Percentiles rank a stretch among this genome's conserved stretches.
These are phyloP conservation scores for Paracoccidioides brasiliensis DNA, from an alignment of 2,329 filamentous ascomycete species.

Conservation along the genomic window DNA sequence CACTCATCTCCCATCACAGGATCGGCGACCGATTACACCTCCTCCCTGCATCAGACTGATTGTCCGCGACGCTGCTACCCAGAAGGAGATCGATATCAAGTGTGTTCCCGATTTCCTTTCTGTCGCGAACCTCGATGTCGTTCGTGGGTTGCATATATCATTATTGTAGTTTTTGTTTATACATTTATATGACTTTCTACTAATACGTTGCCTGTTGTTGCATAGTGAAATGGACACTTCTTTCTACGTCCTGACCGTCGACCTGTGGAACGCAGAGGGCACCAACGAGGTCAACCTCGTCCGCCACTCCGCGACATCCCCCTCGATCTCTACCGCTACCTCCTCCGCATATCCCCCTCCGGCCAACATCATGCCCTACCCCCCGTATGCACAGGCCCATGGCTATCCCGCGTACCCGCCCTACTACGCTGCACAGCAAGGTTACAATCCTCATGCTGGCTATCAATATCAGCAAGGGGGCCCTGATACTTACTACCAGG, in stretches of 20 bases:
- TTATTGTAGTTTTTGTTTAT: background rate
- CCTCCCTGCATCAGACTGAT: slow-evolving; percentile 81
- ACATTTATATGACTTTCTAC: background rate
- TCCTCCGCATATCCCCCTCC: slow-evolving; percentile 58
- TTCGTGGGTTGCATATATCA: background rate
- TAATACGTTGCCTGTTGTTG: slow-evolving; percentile 9
- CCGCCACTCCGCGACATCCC: slow-evolving; percentile 50
- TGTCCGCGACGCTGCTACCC: slow-evolving; percentile 59
- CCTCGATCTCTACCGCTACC: slow-evolving; percentile 70
- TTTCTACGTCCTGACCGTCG: slow-evolving; percentile 56
- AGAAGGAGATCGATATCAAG: slow-evolving; percentile 74
- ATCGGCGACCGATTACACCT: slow-evolving; percentile 88
- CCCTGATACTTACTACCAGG: slow-evolving; percentile 20
- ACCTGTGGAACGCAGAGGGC: slow-evolving; percentile 52
- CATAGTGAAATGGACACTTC: slow-evolving; percentile 54
- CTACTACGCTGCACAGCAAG: slow-evolving; percentile 21
- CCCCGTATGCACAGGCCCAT: slow-evolving; percentile 25
- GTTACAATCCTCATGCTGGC: slow-evolving; percentile 18
- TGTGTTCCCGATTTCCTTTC: slow-evolving; percentile 31
- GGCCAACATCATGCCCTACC: slow-evolving; percentile 25
- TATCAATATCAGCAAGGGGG: slow-evolving; percentile 25
- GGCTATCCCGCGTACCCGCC: slow-evolving; percentile 29
- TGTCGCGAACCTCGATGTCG: no score
- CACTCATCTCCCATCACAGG: slow-evolving; percentile 40
- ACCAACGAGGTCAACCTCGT: slow-evolving; percentile 55